Base-by-base conservation (phyloP, 2,329 filamentous ascomycete genomes). In the Fusarium beomiforme region DNA sequence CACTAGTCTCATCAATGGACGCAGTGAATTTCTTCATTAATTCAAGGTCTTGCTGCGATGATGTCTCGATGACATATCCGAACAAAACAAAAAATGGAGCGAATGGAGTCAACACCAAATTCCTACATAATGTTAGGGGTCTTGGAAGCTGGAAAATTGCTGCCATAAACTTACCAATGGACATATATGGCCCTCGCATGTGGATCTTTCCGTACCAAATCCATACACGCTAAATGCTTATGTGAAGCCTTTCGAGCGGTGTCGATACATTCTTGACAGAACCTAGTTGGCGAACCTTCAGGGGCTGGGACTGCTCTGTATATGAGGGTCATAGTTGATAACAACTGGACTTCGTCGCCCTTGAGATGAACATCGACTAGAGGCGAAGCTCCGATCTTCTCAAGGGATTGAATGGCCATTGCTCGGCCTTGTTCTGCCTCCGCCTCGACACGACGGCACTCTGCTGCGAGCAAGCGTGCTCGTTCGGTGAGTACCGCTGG, bases 51-150 rank as follows among this genome's bases (percentile, higher is more conserved):
- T 81, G 78, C 29, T 84, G 79, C 9, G 86, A 82, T 5, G 81
- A 85, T 1, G 87, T 86, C 73, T 90, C 87, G 49, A 89, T 85
- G 57, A 88, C 81, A 65, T 87, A 85, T 74, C 86, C 88, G 77
- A 90, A 89, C 29, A 90, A 80, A 29, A 89, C 85, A 59, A 89
- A 88, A 72, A 89, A 88, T 2, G 88, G 88, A 2, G 87, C 85
- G 72, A 90, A 90, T 0, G 88, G 88, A 5, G 85, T 85, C 66
- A 88, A 82, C 24, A 89, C 80, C 29, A 88, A 78, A n/a, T 84
- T 85, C 86, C 86, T 87, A 34, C 8, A 19, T n/a, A 2, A 19
- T 36, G 61, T 77, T 46, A 76, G 55, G 31, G 16, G 41, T 19
- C 39, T 50, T 12, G 11, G 37, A 33, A 19, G 8, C 12, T 6